Conservation (phyloP, 2,329 filamentous ascomycete species). For the Fusarium nurragi region DNA sequence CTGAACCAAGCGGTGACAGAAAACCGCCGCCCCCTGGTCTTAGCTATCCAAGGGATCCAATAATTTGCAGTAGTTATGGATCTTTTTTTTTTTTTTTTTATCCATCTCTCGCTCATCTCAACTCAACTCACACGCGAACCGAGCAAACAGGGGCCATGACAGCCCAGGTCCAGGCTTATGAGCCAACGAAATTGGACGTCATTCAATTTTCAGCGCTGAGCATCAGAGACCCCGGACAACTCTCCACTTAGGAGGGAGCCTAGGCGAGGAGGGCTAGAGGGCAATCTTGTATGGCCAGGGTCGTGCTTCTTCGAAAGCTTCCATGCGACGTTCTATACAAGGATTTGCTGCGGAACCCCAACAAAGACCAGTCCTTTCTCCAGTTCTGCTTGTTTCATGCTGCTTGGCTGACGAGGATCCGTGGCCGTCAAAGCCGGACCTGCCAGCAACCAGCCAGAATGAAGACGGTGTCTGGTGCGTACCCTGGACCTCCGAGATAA, state of each 20-base stretch:
- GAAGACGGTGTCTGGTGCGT: background rate
- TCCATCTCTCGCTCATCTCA: slow-evolving; percentile 3
- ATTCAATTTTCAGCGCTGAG: slow-evolving; percentile 37
- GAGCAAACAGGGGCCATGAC: slow-evolving; percentile 23
- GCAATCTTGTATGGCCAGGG: slow-evolving; percentile 19
- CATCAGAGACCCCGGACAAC: slow-evolving; percentile 23
- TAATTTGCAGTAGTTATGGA: background rate
- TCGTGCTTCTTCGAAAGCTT: slow-evolving; percentile 41
- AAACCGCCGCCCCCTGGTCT: slow-evolving; percentile 30
- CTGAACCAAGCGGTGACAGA: slow-evolving; percentile 26
- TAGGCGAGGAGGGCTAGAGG: slow-evolving; percentile 20
- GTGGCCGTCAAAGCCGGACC: slow-evolving; percentile 26
- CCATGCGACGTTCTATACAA: slow-evolving; percentile 40
- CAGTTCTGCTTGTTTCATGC: slow-evolving; percentile 25
- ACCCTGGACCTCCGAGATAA: slow-evolving; percentile 8
- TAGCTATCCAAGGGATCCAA: slow-evolving; percentile 19
- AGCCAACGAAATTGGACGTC: slow-evolving; percentile 44
- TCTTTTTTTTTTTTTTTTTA: slow-evolving; percentile 4
- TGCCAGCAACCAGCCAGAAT: background rate
- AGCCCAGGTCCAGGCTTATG: slow-evolving; percentile 35
- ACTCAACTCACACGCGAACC: slow-evolving; percentile 12
- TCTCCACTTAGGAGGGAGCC: slow-evolving; percentile 34
- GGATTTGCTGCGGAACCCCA: slow-evolving; percentile 33
- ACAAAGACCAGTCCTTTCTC: slow-evolving; percentile 24
- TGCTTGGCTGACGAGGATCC: slow-evolving; percentile 30